Conservation (phyloP, 2,329 filamentous ascomycete species). For the Ramichloridium luteum region DNA sequence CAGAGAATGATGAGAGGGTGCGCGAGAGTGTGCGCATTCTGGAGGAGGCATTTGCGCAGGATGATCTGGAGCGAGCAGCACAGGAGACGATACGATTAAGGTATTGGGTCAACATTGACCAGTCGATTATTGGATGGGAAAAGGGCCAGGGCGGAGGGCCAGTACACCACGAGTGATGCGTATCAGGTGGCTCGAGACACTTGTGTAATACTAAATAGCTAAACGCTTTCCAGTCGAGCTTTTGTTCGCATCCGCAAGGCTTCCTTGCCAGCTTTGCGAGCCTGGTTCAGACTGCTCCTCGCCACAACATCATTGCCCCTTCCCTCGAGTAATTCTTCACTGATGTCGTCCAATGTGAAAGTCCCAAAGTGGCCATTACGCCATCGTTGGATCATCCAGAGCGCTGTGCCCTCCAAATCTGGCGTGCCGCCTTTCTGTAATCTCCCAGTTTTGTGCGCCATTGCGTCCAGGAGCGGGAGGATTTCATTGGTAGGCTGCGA, state of each 20-base stretch:
- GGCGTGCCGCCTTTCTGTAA: conserved; percentile 60
- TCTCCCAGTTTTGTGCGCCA: conserved; percentile 64
- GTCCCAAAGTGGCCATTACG: conserved; percentile 60
- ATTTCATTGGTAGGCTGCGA: conserved; percentile 72
- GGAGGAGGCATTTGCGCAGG: conserved; percentile 51
- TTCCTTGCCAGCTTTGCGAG: conserved; percentile 54
- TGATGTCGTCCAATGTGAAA: conserved; percentile 69
- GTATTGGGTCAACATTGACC: conserved; percentile 83
- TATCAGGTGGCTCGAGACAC: too few species aligned
- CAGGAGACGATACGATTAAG: conserved; percentile 63
- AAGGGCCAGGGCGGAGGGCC: conserved; percentile 45
- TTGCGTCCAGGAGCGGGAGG: conserved; percentile 53
- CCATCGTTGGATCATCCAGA: conserved; percentile 75
- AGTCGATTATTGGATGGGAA: conserved; percentile 76
- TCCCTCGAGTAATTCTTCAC: conserved; percentile 44
- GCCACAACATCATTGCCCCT: neutral
- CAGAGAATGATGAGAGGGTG: conserved; percentile 58
- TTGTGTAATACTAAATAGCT: too few species aligned
- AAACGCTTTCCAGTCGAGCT: too few species aligned
- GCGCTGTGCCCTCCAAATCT: conserved; percentile 59
- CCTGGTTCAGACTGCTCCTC: conserved; percentile 54
- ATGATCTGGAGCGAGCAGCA: conserved; percentile 55
- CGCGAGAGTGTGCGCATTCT: conserved; percentile 49
- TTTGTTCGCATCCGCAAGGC: conserved; percentile 12
- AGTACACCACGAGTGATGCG: conserved; percentile 21